Percentiles rank a stretch among this genome's conserved stretches.
phyloP scores from a whole-genome alignment of 768 basidiomycete species.

The Kwoniella bestiolae region DNA sequence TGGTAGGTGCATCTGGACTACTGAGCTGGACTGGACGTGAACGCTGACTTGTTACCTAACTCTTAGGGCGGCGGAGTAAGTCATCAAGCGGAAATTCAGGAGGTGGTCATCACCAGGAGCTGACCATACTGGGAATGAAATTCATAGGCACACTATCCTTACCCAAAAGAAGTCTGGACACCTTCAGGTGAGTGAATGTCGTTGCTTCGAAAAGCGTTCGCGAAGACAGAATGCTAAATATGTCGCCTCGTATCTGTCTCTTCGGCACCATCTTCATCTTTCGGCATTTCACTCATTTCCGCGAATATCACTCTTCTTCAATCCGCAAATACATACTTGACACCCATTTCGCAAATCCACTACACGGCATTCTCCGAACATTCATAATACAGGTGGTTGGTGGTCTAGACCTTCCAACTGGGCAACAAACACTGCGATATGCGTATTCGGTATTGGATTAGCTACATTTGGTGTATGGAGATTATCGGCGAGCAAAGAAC shows the following conservation, averaged over 20 bases:
- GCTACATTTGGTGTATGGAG: slow-evolving; percentile 72
- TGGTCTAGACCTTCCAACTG: slow-evolving; percentile 91
- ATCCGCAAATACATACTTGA: not conserved
- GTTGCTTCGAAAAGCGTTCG: not conserved
- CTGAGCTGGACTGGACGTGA: not conserved
- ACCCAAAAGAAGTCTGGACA: slow-evolving; percentile 93
- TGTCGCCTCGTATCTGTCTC: not conserved
- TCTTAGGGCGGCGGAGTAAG: slow-evolving; percentile 37
- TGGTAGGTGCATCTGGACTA: slow-evolving; percentile 11
- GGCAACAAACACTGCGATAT: slow-evolving; percentile 80
- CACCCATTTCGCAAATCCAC: not conserved
- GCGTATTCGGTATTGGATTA: slow-evolving; percentile 69
- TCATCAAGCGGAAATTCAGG: not conserved
- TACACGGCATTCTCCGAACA: not conserved
- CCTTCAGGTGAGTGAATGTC: slow-evolving; percentile 70
- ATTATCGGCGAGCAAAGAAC: slow-evolving; percentile 79
- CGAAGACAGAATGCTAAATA: not conserved
- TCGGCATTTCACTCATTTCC: not conserved
- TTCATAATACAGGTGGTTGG: slow-evolving; percentile 76
- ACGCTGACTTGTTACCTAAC: not conserved
- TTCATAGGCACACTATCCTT: slow-evolving; percentile 71
- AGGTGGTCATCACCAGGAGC: not conserved
- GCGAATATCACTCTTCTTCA: not conserved
- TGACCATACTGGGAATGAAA: not conserved
- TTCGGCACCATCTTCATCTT: not conserved